A percentile compares a stretch with the other conserved stretches of the same genome.
These are phyloP conservation scores for Polygonum aviculare DNA, from an alignment of 148 eudicot genomes.

Conservation along the genomic window DNA sequence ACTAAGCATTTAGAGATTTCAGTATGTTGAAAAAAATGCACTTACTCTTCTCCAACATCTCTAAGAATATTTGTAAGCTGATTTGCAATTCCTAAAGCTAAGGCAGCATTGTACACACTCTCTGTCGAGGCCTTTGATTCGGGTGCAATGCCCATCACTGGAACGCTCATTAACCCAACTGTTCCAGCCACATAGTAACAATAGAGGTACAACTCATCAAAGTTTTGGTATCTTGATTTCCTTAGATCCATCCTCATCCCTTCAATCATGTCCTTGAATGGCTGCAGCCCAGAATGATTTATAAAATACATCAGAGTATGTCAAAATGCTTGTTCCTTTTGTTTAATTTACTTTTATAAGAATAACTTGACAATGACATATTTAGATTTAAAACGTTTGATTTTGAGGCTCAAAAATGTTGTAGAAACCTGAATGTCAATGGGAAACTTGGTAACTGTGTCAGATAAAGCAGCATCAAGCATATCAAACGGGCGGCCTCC, in stretches of 20 bases:
- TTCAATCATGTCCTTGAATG: constrained; percentile 97
- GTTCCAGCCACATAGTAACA: constrained; percentile 99
- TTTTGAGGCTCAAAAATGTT: not conserved
- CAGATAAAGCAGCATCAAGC: constrained; percentile 96
- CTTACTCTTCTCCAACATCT: constrained; percentile 99
- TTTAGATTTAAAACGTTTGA: no score
- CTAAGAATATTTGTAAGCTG: constrained; percentile 92
- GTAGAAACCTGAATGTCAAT: constrained; percentile 83
- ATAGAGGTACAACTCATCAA: constrained; percentile 83
- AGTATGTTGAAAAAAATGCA: not conserved
- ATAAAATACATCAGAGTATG: not conserved
- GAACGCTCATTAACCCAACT: constrained; percentile 95
- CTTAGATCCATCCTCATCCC: constrained; percentile 92
- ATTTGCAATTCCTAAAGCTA: constrained; percentile 87
- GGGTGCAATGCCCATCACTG: constrained; percentile 94
- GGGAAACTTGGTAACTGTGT: constrained; percentile 83
- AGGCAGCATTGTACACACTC: constrained; percentile 81
- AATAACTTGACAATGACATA: no score
- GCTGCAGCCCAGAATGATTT: constrained; percentile 31
- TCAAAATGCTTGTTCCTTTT: not conserved
- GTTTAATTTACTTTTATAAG: no score
- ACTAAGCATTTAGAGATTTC: not conserved
- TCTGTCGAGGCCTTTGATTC: constrained; percentile 78
- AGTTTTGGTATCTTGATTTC: constrained; percentile 84
- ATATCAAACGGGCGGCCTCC: constrained; percentile 90